Conservation (phyloP, 805 yeast genomes). For the Suhomyces vadensis region DNA sequence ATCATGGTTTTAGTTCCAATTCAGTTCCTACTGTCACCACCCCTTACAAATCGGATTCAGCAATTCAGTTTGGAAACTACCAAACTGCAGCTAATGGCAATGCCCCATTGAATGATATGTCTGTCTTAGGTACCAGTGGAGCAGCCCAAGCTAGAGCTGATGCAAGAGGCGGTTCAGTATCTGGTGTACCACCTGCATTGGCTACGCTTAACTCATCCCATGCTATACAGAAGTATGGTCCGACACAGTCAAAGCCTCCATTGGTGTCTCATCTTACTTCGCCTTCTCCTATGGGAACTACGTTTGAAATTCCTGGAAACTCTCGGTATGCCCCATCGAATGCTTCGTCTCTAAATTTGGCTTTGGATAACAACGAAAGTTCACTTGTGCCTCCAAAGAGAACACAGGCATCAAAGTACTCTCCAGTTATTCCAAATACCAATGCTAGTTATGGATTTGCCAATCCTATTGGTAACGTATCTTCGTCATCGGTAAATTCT, state of each 20-base stretch:
- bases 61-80: slow-evolving; percentile 1
- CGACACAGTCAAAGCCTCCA: slow-evolving; percentile 4
- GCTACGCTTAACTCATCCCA: slow-evolving; percentile 7
- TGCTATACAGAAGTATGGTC: slow-evolving; percentile 9
- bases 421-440: slow-evolving; percentile 3
- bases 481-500: slow-evolving; percentile 23
- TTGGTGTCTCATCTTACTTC: not conserved
- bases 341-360: slow-evolving; percentile 22
- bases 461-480: slow-evolving; percentile 15
- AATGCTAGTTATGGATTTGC: slow-evolving; percentile 3
- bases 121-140: slow-evolving; percentile 9
- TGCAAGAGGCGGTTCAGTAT: slow-evolving; percentile 5
- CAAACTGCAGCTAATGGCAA: not conserved
- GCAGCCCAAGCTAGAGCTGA: slow-evolving; percentile 14
- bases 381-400: slow-evolving; percentile 11
- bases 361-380: slow-evolving; percentile 1
- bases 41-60: slow-evolving; percentile 4
- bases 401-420: slow-evolving; percentile 3
- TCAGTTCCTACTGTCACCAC: slow-evolving; percentile 4
- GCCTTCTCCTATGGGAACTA: slow-evolving; percentile 4
- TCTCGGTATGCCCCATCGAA: slow-evolving; percentile 23
- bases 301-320: slow-evolving; percentile 1
- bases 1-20: not conserved
- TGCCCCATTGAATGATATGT: not conserved
- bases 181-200: slow-evolving; percentile 6